Evolutionary conservation across 371 early-diverging fungal species (phyloP).

Genomic region (Haplosporangium sp.): DNA sequence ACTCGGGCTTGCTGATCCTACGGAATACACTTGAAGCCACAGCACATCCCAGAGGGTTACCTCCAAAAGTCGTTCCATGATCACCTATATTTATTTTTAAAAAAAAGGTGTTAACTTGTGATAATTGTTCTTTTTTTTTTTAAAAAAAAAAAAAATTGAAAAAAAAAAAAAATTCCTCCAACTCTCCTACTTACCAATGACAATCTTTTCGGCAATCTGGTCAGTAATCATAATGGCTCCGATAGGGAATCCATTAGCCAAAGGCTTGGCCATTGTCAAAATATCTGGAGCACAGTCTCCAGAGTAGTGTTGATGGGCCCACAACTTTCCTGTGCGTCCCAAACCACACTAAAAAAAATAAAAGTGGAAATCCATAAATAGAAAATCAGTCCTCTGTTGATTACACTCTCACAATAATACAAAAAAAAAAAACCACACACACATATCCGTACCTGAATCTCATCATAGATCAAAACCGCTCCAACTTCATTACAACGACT

Average conservation of each 20-base stretch:
- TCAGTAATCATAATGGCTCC: constrained; percentile 87
- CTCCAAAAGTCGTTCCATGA: constrained; percentile 98
- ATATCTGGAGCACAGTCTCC: constrained; percentile 87
- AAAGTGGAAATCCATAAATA: neutral
- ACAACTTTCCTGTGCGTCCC: constrained; percentile 92
- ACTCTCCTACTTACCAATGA: constrained; percentile 60
- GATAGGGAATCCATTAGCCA: constrained; percentile 97
- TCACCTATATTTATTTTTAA: constrained; percentile 68
- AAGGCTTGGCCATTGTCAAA: constrained; percentile 95
- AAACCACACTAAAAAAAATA: constrained; percentile 79
- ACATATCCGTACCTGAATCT: constrained; percentile 82
- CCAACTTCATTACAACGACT: constrained; percentile 84
- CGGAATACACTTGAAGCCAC: constrained; percentile 79
- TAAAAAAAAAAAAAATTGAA: neutral
- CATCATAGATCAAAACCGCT: constrained; percentile 92
- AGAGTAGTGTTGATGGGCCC: constrained; percentile 83
- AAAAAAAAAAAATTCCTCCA: neutral
- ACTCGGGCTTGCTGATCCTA: constrained; percentile 76
- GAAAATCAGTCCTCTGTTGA: neutral
- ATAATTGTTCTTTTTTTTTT: neutral
- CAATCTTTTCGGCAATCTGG: constrained; percentile 83
- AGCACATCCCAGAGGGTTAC: constrained; percentile 89
- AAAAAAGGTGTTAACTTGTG: constrained; percentile 17
- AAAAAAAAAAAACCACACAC: no score
- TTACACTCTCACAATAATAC: no score